Evolutionary conservation across 2,329 filamentous ascomycete genomes (phyloP).

Genomic region (Sphaerulina vaccinii): DNA sequence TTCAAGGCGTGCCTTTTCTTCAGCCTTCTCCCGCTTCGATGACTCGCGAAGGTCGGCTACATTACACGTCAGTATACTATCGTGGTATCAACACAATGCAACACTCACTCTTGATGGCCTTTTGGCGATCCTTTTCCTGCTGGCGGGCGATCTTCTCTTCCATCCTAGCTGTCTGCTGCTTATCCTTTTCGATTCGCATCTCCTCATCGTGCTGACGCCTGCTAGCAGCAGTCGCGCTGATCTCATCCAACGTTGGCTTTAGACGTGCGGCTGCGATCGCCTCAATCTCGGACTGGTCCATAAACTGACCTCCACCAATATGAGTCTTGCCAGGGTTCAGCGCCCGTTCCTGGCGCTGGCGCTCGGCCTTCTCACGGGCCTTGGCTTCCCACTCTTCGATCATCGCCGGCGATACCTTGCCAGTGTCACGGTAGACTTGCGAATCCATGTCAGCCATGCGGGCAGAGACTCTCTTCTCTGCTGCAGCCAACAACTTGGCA

Average conservation of each 20-base stretch:
- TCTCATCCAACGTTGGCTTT: conserved; percentile 81
- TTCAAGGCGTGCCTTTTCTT: conserved; percentile 50
- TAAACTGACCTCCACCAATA: conserved; percentile 76
- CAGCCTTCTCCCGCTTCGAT: conserved; percentile 50
- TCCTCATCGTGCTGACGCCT: conserved; percentile 67
- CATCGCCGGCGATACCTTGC: conserved; percentile 66
- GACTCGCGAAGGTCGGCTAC: conserved; percentile 56
- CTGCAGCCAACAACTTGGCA: conserved; percentile 70
- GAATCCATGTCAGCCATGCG: conserved; percentile 79
- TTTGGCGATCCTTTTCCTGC: conserved; percentile 48
- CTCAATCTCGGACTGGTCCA: conserved; percentile 76
- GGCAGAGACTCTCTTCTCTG: conserved; percentile 81
- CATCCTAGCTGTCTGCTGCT: conserved; percentile 60
- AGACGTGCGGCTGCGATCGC: conserved; percentile 73
- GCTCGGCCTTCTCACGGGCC: conserved; percentile 67
- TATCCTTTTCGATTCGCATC: conserved; percentile 62
- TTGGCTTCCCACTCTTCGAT: conserved; percentile 77
- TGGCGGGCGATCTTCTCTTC: conserved; percentile 53
- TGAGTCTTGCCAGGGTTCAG: conserved; percentile 60
- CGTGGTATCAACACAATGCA: too few relatives aligned
- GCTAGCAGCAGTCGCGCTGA: conserved; percentile 72
- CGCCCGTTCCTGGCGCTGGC: conserved; percentile 61
- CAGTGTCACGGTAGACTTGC: conserved; percentile 72
- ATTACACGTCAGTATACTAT: conserved; percentile 12
- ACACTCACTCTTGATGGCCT: conserved; percentile 57